These are phyloP conservation scores for Cladosporium halotolerans DNA, from an alignment of 2,329 filamentous ascomycete species.

Conservation along the genomic window DNA sequence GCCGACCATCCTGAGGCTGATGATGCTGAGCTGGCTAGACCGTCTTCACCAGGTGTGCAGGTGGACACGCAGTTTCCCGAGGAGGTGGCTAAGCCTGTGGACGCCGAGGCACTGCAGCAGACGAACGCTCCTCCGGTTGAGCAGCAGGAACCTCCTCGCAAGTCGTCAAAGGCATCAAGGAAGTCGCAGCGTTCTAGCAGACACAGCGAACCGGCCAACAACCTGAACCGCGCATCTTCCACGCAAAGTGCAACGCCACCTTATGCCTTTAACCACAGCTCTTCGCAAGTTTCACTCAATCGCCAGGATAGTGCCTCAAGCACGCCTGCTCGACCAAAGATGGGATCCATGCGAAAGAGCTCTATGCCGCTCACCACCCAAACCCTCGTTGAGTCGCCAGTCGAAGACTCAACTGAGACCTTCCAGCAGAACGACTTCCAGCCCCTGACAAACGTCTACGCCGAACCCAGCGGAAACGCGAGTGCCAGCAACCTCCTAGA, in stretches of 20 bases:
- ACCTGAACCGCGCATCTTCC: conserved; percentile 5
- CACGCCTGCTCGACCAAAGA: conserved; percentile 1
- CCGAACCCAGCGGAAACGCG: conserved; percentile 10
- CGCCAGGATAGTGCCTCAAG: conserved; percentile 13
- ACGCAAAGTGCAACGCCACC: conserved; percentile 13
- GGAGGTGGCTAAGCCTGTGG: conserved; percentile 16
- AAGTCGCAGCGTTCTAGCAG: conserved; percentile 14
- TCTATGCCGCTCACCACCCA: conserved; percentile 29
- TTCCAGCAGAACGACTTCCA: conserved; percentile 8
- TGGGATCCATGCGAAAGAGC: conserved; percentile 24
- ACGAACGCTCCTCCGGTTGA: conserved; percentile 27
- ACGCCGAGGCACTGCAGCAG: conserved; percentile 13
- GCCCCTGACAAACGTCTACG: background rate
- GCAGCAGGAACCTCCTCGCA: conserved; percentile 42
- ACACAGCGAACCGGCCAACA: background rate
- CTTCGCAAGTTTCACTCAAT: conserved; percentile 12
- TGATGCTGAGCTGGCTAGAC: conserved; percentile 25
- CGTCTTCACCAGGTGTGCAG: conserved; percentile 34
- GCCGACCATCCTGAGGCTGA: conserved; percentile 69
- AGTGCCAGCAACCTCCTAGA: conserved; percentile 43
- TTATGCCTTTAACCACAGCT: conserved; percentile 16
- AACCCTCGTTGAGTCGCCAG: conserved; percentile 33
- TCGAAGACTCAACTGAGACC: conserved; percentile 22
- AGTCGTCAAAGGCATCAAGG: conserved; percentile 9
- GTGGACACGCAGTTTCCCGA: conserved; percentile 22